Evolutionary conservation across 2,329 filamentous ascomycete genomes (phyloP), one percentile per base, ranked within the genome.

Genomic region (Ascochyta pisi): DNA sequence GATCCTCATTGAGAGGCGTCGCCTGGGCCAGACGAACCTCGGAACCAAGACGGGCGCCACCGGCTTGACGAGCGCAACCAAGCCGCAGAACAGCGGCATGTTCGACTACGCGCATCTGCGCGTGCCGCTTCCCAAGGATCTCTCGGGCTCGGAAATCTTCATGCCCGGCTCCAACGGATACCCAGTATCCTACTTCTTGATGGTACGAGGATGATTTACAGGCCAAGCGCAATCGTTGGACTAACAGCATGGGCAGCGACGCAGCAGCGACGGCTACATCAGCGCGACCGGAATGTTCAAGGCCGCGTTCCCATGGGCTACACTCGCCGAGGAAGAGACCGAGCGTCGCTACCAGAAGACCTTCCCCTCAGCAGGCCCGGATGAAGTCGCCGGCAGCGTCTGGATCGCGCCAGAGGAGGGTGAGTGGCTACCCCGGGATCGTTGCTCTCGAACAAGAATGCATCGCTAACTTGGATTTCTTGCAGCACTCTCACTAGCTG

Each of bases 41-140:
- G 88, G 89, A 9, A 87, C 93, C 48, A 95, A 92, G 79, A 87
- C 92, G 69, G 87, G 88, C 31, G 87, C 89, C 66, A 81, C 88
- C n/a, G 86, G 86, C 57, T 85, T 86, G 9, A 84, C 85, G 35
- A 89, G 87, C 75, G 88, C 91, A 61, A 86, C 87, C 53, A 91
- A 91, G 73, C 82, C 86, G 42, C 83, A 89, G 64, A 87, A 89
- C 65, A 82, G 95, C 58, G 92, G 91, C 47, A 86, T 89, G 42
- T 96, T 99, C 74, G 95, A 98, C 77, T 99, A 99, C 77, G 94
- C 93, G 63, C 95, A 99, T 75, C 83, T 99, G 45, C 90, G 94
- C 71, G 94, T 93, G 58, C 94, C 95, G 13, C 81, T 99, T 42
- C 95, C 95, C 45, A 95, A 93, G 77, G 92, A 95, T 62, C 88